Evolutionary conservation across 2,329 filamentous ascomycete genomes (phyloP).

Genomic region (Claviceps pusilla): DNA sequence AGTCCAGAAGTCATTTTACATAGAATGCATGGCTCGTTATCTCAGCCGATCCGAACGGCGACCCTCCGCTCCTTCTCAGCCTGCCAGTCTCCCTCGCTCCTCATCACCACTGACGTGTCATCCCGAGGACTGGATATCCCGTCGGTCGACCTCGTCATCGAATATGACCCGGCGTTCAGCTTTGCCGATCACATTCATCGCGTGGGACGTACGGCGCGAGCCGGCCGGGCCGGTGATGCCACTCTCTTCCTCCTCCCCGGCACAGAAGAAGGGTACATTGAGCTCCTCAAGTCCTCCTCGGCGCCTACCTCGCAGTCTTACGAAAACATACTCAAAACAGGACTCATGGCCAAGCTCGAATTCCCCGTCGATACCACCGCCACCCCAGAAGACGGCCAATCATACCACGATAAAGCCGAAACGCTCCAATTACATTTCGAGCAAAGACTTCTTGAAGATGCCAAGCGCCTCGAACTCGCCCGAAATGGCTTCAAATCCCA

Average conservation of each 20-base stretch:
- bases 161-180: slow-evolving; percentile 91
- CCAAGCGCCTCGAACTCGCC: slow-evolving; percentile 62
- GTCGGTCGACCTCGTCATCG: slow-evolving; percentile 84
- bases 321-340: slow-evolving; percentile 46
- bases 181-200: slow-evolving; percentile 88
- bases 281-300: slow-evolving; percentile 43
- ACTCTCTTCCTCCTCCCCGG: slow-evolving; percentile 83
- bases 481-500: slow-evolving; percentile 81
- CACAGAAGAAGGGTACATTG: slow-evolving; percentile 79
- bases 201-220: slow-evolving; percentile 85
- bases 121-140: slow-evolving; percentile 91
- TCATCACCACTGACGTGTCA: slow-evolving; percentile 90
- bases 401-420: slow-evolving; percentile 37
- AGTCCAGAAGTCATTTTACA: slow-evolving; percentile 64
- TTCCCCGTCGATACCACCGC: slow-evolving; percentile 56
- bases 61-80: slow-evolving; percentile 69
- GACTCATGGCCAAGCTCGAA: slow-evolving; percentile 45
- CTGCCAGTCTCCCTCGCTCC: slow-evolving; percentile 59
- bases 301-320: slow-evolving; percentile 36
- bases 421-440: slow-evolving; percentile 44
- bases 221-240: slow-evolving; percentile 74
- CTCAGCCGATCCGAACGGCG: slow-evolving; percentile 72
- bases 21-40: slow-evolving; percentile 81
- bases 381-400: slow-evolving; percentile 25
- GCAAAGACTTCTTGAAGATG: slow-evolving; percentile 43